phyloP scores from a whole-genome alignment of 1,139 yeast genomes.

The Blastobotrys ciferrii region DNA sequence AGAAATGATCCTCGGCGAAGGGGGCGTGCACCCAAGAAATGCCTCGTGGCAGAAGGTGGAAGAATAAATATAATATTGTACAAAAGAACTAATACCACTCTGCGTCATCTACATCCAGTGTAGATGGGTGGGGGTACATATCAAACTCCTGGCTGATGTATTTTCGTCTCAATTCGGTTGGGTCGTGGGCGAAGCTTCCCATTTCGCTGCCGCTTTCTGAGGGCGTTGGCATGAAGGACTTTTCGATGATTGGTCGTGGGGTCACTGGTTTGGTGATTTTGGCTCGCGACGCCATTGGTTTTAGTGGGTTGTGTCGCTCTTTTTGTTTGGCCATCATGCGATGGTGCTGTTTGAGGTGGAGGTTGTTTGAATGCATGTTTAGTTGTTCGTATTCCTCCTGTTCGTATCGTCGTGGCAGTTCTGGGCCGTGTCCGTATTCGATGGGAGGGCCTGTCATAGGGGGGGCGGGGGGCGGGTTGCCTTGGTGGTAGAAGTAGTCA shows the following conservation, averaged over 20 bases:
- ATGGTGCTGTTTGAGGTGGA: not conserved
- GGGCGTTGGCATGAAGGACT: slow-evolving; percentile 32
- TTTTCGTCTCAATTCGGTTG: not conserved
- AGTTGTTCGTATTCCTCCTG: not conserved
- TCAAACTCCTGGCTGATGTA: not conserved
- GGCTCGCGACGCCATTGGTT: slow-evolving; percentile 7
- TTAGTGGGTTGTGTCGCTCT: slow-evolving; percentile 1
- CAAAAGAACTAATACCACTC: not conserved
- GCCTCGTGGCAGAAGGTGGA: too few relatives aligned
- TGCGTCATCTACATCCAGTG: not conserved
- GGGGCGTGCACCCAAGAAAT: too few relatives aligned
- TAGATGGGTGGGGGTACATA: not conserved
- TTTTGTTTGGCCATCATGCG: not conserved
- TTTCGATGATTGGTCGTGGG: slow-evolving; percentile 17
- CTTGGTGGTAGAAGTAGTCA: slow-evolving; percentile 5
- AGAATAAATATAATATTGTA: not conserved
- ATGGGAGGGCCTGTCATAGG: not conserved
- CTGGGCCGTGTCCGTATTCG: not conserved
- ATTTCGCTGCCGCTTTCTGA: slow-evolving; percentile 26
- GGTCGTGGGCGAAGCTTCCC: slow-evolving; percentile 1
- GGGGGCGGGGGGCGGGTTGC: not conserved
- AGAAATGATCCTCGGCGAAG: too few relatives aligned
- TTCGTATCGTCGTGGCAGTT: not conserved
- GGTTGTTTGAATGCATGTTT: not conserved
- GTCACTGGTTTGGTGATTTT: slow-evolving; percentile 14